Percentiles rank a stretch among this genome's conserved stretches.
Conservation (phyloP, 768 basidiomycete species). For the Tricholoma sp. region DNA sequence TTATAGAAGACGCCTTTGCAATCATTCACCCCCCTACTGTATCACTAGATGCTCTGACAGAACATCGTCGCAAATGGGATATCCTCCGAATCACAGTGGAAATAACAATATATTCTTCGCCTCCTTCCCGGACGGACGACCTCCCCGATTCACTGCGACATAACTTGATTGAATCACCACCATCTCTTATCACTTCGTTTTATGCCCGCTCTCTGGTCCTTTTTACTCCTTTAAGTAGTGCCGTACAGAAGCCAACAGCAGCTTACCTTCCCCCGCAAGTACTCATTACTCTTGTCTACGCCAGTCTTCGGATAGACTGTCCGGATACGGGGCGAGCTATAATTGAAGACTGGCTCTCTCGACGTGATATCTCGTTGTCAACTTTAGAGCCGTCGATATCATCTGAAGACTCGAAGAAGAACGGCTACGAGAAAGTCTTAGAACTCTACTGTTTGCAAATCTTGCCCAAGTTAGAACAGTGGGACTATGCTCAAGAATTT, state of each 20-base stretch:
- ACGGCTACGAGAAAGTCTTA: constrained; percentile 69
- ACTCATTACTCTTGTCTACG: constrained; percentile 63
- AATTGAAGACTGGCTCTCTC: constrained; percentile 76
- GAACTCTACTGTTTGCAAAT: constrained; percentile 75
- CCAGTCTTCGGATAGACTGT: constrained; percentile 62
- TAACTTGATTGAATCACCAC: constrained; percentile 53
- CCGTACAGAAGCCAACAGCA: constrained; percentile 35
- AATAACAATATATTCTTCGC: constrained; percentile 62
- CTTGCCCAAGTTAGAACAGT: constrained; percentile 67
- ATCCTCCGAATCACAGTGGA: constrained; percentile 82
- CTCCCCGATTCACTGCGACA: constrained; percentile 51
- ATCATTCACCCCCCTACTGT: constrained; percentile 41
- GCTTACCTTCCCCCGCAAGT: constrained; percentile 66
- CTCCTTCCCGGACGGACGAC: constrained; percentile 35
- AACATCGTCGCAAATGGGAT: constrained; percentile 79
- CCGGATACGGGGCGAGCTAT: constrained; percentile 58
- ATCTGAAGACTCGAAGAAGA: constrained; percentile 29
- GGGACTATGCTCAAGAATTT: constrained; percentile 78
- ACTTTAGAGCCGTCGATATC: not conserved
- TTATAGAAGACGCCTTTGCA: constrained; percentile 62
- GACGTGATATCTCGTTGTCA: constrained; percentile 36
- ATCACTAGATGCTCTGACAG: constrained; percentile 36
- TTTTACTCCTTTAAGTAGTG: constrained; percentile 49
- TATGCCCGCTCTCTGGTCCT: constrained; percentile 62
- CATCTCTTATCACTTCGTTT: constrained; percentile 48